Percentiles rank a stretch among this genome's conserved stretches.
phyloP scores from a whole-genome alignment of 805 yeast genomes.

The Priceomyces melissophilus region DNA sequence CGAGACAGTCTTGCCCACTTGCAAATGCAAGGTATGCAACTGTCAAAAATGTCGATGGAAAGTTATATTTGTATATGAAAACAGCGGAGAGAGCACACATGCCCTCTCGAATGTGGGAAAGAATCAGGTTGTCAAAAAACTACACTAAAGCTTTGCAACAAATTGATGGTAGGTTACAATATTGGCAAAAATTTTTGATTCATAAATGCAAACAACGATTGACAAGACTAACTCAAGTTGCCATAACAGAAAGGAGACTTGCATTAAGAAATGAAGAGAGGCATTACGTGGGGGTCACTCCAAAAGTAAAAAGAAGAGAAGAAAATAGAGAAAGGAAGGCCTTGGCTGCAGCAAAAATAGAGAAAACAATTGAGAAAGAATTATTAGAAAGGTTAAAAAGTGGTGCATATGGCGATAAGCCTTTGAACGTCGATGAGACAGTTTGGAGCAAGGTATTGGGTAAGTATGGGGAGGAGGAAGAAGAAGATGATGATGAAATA shows the following conservation, averaged over 20 bases:
- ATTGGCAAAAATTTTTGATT: slow-evolving; percentile 89
- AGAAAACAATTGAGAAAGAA: slow-evolving; percentile 94
- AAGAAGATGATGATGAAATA: slow-evolving; percentile 59
- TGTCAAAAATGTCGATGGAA: slow-evolving; percentile 75
- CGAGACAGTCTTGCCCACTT: slow-evolving; percentile 90
- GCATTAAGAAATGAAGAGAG: slow-evolving; percentile 91
- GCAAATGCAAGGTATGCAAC: slow-evolving; percentile 94
- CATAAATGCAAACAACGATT: slow-evolving; percentile 96
- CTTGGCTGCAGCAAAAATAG: slow-evolving; percentile 92
- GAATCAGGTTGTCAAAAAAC: slow-evolving; percentile 85
- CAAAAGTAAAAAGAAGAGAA: slow-evolving; percentile 93
- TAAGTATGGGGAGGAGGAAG: slow-evolving; percentile 50
- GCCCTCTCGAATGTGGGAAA: slow-evolving; percentile 93
- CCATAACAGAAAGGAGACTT: slow-evolving; percentile 89
- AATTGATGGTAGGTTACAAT: slow-evolving; percentile 78
- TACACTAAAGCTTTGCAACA: slow-evolving; percentile 85
- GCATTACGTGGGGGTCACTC: slow-evolving; percentile 87
- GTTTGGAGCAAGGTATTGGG: slow-evolving; percentile 94
- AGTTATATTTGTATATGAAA: slow-evolving; percentile 84
- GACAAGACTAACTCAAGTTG: slow-evolving; percentile 91
- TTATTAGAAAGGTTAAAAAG: slow-evolving; percentile 89
- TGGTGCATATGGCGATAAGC: slow-evolving; percentile 98
- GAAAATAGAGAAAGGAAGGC: slow-evolving; percentile 95
- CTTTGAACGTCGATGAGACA: slow-evolving; percentile 92
- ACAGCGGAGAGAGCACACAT: slow-evolving; percentile 97